phyloP scores from a whole-genome alignment of 2,329 filamentous ascomycete genomes.

The Aureobasidium sp. region DNA sequence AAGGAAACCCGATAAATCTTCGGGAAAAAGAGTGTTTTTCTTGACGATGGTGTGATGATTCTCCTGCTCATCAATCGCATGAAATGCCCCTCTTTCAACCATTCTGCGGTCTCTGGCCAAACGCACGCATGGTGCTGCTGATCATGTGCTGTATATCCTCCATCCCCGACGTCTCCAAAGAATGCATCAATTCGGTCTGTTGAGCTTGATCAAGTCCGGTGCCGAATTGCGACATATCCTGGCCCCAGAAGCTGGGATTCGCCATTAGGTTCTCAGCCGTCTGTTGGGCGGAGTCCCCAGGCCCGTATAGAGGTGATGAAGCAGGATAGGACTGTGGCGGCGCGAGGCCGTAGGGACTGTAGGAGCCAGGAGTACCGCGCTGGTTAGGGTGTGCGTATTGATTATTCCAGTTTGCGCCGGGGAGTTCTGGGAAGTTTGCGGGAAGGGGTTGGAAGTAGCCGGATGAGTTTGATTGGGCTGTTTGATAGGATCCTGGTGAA shows the following conservation, averaged over 20 bases:
- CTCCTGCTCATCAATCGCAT: no score
- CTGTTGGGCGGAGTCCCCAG: not conserved
- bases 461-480: conserved; percentile 18
- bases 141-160: conserved; percentile 34
- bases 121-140: conserved; percentile 20
- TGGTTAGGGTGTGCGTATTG: not conserved
- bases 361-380: not conserved
- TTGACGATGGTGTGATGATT: no score
- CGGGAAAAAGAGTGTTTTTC: no score
- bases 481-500: conserved; percentile 16
- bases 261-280: not conserved
- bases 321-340: not conserved
- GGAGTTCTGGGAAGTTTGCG: conserved; percentile 24
- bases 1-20: no score
- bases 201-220: conserved; percentile 29
- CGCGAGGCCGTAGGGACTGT: not conserved
- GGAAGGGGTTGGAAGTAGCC: conserved; percentile 26
- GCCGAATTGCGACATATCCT: conserved; percentile 24
- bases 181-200: conserved; percentile 33
- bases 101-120: conserved; percentile 8
- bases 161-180: conserved; percentile 33
- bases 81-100: not conserved
- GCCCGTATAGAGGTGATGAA: conserved; percentile 5
- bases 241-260: conserved; percentile 12
- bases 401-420: conserved; percentile 17